Percentiles rank a stretch among this genome's conserved stretches.
phyloP scores from a whole-genome alignment of 2,329 filamentous ascomycete genomes.

The Trichophaea hybrida region DNA sequence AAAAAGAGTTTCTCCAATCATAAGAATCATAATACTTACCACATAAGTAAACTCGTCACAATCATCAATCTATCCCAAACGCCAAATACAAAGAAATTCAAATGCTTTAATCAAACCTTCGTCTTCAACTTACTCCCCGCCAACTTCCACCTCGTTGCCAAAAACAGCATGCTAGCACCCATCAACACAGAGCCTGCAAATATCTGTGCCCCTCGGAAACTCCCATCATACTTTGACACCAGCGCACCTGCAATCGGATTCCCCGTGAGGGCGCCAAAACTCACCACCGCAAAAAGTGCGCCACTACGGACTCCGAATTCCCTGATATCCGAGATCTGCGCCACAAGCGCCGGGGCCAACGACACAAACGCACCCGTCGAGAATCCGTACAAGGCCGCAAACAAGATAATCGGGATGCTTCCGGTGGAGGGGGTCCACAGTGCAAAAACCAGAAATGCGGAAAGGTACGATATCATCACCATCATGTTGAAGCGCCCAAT shows the following conservation, averaged over 20 bases:
- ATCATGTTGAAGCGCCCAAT: slow-evolving; percentile 41
- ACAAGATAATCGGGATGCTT: slow-evolving; percentile 47
- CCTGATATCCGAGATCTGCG: slow-evolving; percentile 54
- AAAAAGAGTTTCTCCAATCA: too few relatives aligned
- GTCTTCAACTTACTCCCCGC: neutral
- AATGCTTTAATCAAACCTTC: neutral
- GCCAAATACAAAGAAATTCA: too few relatives aligned
- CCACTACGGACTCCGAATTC: slow-evolving; percentile 57
- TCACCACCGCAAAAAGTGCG: slow-evolving; percentile 45
- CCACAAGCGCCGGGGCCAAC: slow-evolving; percentile 48
- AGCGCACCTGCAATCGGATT: slow-evolving; percentile 54
- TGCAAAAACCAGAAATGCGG: slow-evolving; percentile 38
- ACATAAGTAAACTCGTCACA: too few relatives aligned
- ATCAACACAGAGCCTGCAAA: slow-evolving; percentile 46
- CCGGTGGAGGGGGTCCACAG: slow-evolving; percentile 42
- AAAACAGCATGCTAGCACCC: slow-evolving; percentile 33
- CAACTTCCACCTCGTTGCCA: slow-evolving; percentile 28
- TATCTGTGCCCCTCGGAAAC: slow-evolving; percentile 47
- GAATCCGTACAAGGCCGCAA: slow-evolving; percentile 55
- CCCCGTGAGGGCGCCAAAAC: slow-evolving; percentile 51
- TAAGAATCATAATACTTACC: too few relatives aligned
- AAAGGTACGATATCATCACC: slow-evolving; percentile 37
- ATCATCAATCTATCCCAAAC: too few relatives aligned
- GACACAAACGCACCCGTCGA: slow-evolving; percentile 52
- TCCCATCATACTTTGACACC: slow-evolving; percentile 38